Percentiles rank a stretch among this genome's conserved stretches.
Conservation (phyloP, 805 yeast species). For the Barnettozyma populi region DNA sequence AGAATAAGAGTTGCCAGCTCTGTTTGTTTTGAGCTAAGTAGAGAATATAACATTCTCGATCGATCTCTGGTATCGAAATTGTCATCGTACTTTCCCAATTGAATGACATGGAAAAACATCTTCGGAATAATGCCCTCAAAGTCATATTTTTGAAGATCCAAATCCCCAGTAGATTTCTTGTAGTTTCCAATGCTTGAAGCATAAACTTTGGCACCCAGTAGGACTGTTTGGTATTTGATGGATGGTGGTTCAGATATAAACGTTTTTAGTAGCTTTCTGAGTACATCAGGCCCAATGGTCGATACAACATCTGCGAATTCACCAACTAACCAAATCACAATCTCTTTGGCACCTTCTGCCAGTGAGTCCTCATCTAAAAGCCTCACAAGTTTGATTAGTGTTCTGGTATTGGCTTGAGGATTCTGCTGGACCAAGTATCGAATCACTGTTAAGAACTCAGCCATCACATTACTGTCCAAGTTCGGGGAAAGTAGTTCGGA, state of each 20-base stretch:
- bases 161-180: constrained; percentile 23
- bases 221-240: constrained; percentile 66
- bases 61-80: constrained; percentile 78
- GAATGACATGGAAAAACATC: constrained; percentile 57
- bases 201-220: constrained; percentile 68
- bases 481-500: constrained; percentile 34
- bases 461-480: constrained; percentile 33
- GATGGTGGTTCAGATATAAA: constrained; percentile 50
- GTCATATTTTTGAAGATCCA: constrained; percentile 26
- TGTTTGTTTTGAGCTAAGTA: constrained; percentile 46
- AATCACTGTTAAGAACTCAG: constrained; percentile 68
- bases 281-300: constrained; percentile 66
- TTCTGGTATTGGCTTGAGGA: constrained; percentile 46
- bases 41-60: constrained; percentile 64
- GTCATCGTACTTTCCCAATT: constrained; percentile 67
- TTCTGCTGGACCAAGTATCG: constrained; percentile 65
- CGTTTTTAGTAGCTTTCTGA: constrained; percentile 49
- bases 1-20: constrained; percentile 65
- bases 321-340: constrained; percentile 87
- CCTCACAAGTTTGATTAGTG: constrained; percentile 46
- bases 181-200: constrained; percentile 47
- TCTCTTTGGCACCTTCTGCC: constrained; percentile 59
- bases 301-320: constrained; percentile 54
- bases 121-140: constrained; percentile 35
- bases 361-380: constrained; percentile 26